These are phyloP conservation scores for Gremmenia infestans DNA, from an alignment of 2,329 filamentous ascomycete species.

Conservation along the genomic window DNA sequence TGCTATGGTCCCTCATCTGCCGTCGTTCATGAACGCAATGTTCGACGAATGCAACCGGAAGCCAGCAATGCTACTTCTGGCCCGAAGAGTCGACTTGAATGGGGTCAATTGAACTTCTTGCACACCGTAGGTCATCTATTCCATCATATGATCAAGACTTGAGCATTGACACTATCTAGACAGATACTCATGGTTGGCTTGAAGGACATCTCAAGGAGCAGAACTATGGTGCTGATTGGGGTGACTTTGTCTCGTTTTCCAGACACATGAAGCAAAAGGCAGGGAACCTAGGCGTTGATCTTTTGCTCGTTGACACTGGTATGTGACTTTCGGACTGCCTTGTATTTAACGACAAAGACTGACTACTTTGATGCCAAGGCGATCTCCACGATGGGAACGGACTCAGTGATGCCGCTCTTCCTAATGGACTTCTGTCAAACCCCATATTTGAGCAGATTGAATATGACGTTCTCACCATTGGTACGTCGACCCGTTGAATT, in stretches of 20 bases:
- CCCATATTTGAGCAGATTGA: slow-evolving; percentile 77
- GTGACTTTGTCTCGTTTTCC: slow-evolving; percentile 91
- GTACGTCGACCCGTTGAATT: slow-evolving; percentile 1
- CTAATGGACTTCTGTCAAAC: slow-evolving; percentile 82
- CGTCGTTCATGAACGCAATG: slow-evolving; percentile 42
- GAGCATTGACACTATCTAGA: slow-evolving; percentile 9
- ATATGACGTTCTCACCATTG: slow-evolving; percentile 77
- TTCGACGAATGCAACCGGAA: slow-evolving; percentile 45
- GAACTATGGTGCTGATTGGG: slow-evolving; percentile 93
- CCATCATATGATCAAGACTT: neutral
- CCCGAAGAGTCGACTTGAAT: slow-evolving; percentile 33
- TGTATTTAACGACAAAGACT: neutral
- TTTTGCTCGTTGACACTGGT: slow-evolving; percentile 84
- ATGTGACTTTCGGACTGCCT: neutral
- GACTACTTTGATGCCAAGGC: slow-evolving; percentile 7
- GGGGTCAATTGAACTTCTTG: slow-evolving; percentile 28
- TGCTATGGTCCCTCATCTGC: slow-evolving; percentile 40
- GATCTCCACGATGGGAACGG: slow-evolving; percentile 91
- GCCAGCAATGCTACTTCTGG: slow-evolving; percentile 39
- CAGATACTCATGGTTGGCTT: slow-evolving; percentile 64
- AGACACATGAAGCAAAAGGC: slow-evolving; percentile 73
- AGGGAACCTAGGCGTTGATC: slow-evolving; percentile 70
- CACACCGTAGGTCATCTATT: slow-evolving; percentile 20
- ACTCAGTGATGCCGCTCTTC: slow-evolving; percentile 82
- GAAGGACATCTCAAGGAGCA: slow-evolving; percentile 87